Conservation (phyloP, 225 moss, liverwort and hornwort genomes). For the Thuidium tamariscinum region DNA sequence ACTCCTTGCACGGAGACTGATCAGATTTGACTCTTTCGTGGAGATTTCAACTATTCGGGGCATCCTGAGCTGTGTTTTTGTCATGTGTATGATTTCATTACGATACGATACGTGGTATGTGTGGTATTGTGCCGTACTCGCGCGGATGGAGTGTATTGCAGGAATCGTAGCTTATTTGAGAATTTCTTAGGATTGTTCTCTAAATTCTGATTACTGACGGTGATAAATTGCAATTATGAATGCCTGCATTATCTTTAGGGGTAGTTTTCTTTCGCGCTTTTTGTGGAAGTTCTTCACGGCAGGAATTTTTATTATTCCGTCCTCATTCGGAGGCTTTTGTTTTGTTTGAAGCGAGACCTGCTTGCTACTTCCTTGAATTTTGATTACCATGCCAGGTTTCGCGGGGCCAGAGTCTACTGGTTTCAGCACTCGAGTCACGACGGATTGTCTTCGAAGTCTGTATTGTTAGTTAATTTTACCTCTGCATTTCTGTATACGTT, state of each 20-base stretch:
- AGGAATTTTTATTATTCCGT: neutral
- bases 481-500: neutral
- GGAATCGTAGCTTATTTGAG: neutral
- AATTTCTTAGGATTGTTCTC: neutral
- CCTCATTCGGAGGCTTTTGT: neutral
- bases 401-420: neutral
- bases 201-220: neutral
- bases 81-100: neutral
- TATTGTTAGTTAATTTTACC: neutral
- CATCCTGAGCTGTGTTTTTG: neutral
- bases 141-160: neutral
- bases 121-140: neutral
- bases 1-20: neutral
- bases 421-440: neutral
- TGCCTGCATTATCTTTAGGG: neutral
- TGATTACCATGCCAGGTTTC: neutral
- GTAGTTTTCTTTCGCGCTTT: neutral
- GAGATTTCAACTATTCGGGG: neutral
- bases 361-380: neutral
- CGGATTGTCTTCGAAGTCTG: neutral
- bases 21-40: neutral
- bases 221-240: neutral
- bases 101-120: neutral
- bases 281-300: neutral
- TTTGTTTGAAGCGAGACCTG: neutral